These are phyloP conservation scores for Trametes sanguinea DNA, from an alignment of 768 basidiomycete species.

Conservation along the genomic window DNA sequence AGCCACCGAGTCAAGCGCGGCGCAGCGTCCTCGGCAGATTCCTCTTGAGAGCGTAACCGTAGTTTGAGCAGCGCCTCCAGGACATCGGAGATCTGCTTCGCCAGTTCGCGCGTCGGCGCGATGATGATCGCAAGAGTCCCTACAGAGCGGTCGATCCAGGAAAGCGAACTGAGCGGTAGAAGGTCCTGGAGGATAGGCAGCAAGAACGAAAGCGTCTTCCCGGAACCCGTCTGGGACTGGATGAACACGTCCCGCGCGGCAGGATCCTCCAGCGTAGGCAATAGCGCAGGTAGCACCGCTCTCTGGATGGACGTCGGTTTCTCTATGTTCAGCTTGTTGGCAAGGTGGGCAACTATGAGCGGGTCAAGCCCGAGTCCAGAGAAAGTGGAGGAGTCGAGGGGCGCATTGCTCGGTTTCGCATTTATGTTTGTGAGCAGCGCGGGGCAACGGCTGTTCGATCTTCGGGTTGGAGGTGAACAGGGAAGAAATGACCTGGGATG, in stretches of 20 bases:
- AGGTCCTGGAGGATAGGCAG: slow-evolving; percentile 95
- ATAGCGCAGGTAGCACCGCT: slow-evolving; percentile 64
- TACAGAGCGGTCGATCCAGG: slow-evolving; percentile 92
- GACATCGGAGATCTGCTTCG: slow-evolving; percentile 97
- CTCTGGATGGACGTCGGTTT: slow-evolving; percentile 92
- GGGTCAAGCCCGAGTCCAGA: slow-evolving; percentile 81
- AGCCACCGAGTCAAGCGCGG: slow-evolving; percentile 82
- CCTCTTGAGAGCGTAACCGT: slow-evolving; percentile 62
- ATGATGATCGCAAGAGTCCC: slow-evolving; percentile 95
- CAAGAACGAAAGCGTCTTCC: slow-evolving; percentile 92
- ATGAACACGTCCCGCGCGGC: slow-evolving; percentile 79
- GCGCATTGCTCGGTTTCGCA: slow-evolving; percentile 75
- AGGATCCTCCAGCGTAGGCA: slow-evolving; percentile 39
- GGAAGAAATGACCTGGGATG: slow-evolving; percentile 70
- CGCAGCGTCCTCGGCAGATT: slow-evolving; percentile 48
- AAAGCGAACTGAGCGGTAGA: slow-evolving; percentile 83
- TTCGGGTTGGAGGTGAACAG: slow-evolving; percentile 35
- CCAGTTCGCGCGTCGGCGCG: slow-evolving; percentile 93
- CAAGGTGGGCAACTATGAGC: slow-evolving; percentile 75
- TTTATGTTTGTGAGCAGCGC: neutral
- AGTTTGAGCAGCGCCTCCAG: slow-evolving; percentile 79
- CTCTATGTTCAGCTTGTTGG: slow-evolving; percentile 74
- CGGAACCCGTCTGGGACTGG: slow-evolving; percentile 96
- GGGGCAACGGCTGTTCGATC: slow-evolving; percentile 21
- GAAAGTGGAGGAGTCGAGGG: slow-evolving; percentile 80